Evolutionary conservation across 371 early-diverging fungal genomes (phyloP).

Genomic region (Circinella minor): DNA sequence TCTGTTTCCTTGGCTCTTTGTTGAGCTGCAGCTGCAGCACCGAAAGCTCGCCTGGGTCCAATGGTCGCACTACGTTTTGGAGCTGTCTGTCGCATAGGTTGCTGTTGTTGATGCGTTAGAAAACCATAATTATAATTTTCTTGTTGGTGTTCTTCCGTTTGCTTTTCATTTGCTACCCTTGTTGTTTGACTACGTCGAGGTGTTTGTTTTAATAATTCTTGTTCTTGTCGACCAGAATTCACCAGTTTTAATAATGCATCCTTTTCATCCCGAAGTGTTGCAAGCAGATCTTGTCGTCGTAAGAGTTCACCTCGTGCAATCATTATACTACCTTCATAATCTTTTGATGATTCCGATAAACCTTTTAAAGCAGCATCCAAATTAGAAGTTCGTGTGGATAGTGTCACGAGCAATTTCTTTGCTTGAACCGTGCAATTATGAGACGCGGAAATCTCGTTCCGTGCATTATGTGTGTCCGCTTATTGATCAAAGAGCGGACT

Average conservation of each 20-base stretch:
- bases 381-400: constrained; percentile 49
- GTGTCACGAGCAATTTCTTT: constrained; percentile 63
- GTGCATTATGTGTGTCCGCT: constrained; percentile 67
- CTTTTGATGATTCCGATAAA: constrained; percentile 46
- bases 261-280: constrained; percentile 68
- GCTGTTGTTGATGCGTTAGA: constrained; percentile 19
- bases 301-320: constrained; percentile 71
- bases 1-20: constrained; percentile 69
- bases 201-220: constrained; percentile 24
- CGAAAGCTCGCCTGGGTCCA: constrained; percentile 63
- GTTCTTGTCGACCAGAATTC: constrained; percentile 52
- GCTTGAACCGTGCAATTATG: constrained; percentile 79
- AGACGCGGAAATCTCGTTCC: constrained; percentile 74
- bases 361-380: constrained; percentile 60
- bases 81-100: not conserved
- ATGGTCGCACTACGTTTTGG: constrained; percentile 10
- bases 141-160: not conserved
- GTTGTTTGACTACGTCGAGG: constrained; percentile 11
- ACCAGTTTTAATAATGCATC: constrained; percentile 59
- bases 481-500: constrained; percentile 70
- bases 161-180: not conserved
- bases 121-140: constrained; percentile 26
- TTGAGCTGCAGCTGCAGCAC: constrained; percentile 46
- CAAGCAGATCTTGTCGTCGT: constrained; percentile 76
- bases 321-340: not conserved